These are phyloP conservation scores for Skeletonema tropicum DNA, from an alignment of 108 stramenopile genomes.

Conservation along the genomic window DNA sequence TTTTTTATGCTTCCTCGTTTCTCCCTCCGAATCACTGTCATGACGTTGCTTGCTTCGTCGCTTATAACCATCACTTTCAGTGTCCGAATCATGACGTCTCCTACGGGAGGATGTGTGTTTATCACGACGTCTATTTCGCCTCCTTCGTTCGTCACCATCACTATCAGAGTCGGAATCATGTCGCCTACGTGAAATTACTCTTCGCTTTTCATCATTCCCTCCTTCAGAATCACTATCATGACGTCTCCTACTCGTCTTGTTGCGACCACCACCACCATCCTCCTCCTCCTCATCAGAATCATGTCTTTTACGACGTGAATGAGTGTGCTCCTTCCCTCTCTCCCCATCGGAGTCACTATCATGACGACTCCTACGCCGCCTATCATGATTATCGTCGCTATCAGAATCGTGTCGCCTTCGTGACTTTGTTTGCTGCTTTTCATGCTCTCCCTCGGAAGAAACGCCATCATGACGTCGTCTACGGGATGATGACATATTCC, in stretches of 20 bases:
- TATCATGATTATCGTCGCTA: not conserved
- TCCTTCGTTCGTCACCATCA: not conserved
- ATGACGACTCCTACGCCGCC: constrained; percentile 1
- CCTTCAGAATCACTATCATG: constrained; percentile 1
- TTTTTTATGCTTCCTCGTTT: constrained; percentile 11
- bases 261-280: not conserved
- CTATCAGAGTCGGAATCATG: constrained; percentile 12
- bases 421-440: constrained; percentile 13
- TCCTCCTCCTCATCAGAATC: constrained; percentile 6
- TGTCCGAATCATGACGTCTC: constrained; percentile 22
- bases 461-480: constrained; percentile 6
- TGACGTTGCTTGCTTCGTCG: constrained; percentile 4
- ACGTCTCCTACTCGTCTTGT: not conserved
- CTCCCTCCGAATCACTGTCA: constrained; percentile 18
- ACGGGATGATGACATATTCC: not conserved
- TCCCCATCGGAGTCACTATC: constrained; percentile 20
- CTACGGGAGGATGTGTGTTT: not conserved
- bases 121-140: not conserved
- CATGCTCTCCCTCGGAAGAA: not conserved
- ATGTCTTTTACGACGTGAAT: constrained; percentile 4
- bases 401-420: constrained; percentile 12
- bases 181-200: constrained; percentile 13
- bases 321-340: constrained; percentile 12
- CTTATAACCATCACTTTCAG: not conserved
- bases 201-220: not conserved